A percentile compares a stretch with the other conserved stretches of the same genome.
Conservation (phyloP, 1,284 basidiomycete species). For the Pseudozyma sp. region DNA sequence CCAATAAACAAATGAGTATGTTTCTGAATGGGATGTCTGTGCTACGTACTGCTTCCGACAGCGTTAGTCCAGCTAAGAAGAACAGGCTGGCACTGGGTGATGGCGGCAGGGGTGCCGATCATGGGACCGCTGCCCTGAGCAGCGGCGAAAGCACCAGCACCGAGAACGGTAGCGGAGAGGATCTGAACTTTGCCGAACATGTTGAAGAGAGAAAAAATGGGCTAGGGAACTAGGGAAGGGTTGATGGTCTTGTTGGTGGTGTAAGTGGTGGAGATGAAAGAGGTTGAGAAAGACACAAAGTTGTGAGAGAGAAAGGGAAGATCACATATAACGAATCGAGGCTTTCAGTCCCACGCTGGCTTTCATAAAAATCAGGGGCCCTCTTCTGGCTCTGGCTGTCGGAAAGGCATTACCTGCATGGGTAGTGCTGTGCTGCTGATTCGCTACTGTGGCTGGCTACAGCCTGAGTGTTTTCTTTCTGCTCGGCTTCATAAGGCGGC, state of each 20-base stretch:
- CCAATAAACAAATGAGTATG: background rate
- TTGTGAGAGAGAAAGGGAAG: slow-evolving; percentile 5
- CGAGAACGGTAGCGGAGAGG: slow-evolving; percentile 36
- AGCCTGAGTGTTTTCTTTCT: too few relatives aligned
- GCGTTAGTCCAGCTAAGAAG: slow-evolving; percentile 45
- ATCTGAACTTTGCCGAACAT: slow-evolving; percentile 35
- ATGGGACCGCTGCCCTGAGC: slow-evolving; percentile 10
- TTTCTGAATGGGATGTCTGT: background rate
- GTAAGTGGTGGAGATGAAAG: slow-evolving; percentile 3
- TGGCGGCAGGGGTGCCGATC: slow-evolving; percentile 51
- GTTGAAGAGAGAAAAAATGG: slow-evolving; percentile 2
- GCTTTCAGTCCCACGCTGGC: background rate
- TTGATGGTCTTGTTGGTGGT: background rate
- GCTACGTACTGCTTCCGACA: slow-evolving; percentile 39
- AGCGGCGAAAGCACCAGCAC: slow-evolving; percentile 24
- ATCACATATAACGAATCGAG: background rate
- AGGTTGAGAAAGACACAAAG: slow-evolving; percentile 3
- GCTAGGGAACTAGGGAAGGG: too few relatives aligned
- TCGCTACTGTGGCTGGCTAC: too few relatives aligned
- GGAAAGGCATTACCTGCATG: too few relatives aligned
- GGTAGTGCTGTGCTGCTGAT: too few relatives aligned
- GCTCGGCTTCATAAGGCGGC: too few relatives aligned
- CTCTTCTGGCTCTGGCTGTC: too few relatives aligned
- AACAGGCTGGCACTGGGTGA: slow-evolving; percentile 56
- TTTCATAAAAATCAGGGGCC: slow-evolving; percentile 3